A percentile compares a stretch with the other conserved stretches of the same genome.
These are phyloP conservation scores for Echites panduratus DNA, from an alignment of 257 asterid species.

Conservation along the genomic window DNA sequence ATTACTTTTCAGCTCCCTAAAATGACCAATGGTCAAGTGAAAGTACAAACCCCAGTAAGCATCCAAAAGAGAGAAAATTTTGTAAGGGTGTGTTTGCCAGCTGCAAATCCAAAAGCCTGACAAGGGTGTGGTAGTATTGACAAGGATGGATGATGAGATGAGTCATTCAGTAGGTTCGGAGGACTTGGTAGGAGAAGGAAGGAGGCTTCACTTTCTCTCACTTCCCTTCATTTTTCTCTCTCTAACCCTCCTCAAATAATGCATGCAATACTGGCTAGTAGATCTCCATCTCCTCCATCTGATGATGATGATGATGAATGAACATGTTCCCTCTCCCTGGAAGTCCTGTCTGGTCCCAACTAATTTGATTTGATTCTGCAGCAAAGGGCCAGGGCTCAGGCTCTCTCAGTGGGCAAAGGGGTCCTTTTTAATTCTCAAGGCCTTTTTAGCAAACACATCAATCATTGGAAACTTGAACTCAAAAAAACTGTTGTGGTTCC, in stretches of 20 bases:
- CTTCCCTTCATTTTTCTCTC: not conserved
- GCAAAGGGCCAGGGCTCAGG: too few species aligned
- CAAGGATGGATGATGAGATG: conserved; percentile 12
- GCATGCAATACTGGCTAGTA: too few species aligned
- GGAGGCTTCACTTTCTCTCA: not conserved
- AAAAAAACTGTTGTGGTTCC: not conserved
- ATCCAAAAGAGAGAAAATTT: conserved; percentile 8
- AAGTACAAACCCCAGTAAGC: conserved; percentile 2
- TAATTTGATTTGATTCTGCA: conserved; percentile 13
- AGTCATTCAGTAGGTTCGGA: too few species aligned
- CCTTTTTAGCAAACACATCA: conserved; percentile 22
- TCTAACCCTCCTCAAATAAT: not conserved
- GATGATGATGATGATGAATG: not conserved
- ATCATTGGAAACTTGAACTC: conserved; percentile 30
- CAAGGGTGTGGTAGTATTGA: not conserved
- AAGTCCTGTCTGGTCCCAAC: conserved; percentile 19
- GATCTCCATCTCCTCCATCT: too few species aligned
- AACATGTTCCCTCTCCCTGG: not conserved
- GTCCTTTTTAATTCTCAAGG: conserved; percentile 9
- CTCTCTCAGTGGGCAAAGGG: not conserved
- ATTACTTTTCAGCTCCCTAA: conserved; percentile 9
- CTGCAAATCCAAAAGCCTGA: conserved; percentile 9
- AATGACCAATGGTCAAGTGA: conserved; percentile 16
- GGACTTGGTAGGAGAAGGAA: too few species aligned
- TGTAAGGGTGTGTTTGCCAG: conserved; percentile 5